A percentile compares a stretch with the other conserved stretches of the same genome.
phyloP scores from a whole-genome alignment of 441 rosid genomes.

The Eutrema salsugineum region DNA sequence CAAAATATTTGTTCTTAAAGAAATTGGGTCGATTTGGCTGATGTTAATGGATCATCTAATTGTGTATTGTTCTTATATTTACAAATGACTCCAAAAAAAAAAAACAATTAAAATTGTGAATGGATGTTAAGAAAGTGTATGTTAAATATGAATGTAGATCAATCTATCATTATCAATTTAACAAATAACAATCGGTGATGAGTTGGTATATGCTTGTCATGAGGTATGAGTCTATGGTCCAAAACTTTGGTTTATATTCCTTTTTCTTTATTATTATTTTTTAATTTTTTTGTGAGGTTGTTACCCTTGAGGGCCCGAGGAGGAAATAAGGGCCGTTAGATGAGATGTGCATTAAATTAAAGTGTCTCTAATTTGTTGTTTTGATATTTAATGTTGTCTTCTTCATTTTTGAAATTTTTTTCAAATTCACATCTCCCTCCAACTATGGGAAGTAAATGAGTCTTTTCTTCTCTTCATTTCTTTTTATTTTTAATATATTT shows the following conservation, averaged over 20 bases:
- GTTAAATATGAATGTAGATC: background rate
- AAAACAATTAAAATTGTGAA: background rate
- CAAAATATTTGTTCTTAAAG: too few species aligned
- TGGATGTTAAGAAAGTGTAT: background rate
- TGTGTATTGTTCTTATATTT: too few species aligned
- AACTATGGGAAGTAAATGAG: background rate
- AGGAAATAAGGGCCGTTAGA: background rate
- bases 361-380: constrained; percentile 3
- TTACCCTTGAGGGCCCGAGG: background rate
- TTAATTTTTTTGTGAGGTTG: background rate
- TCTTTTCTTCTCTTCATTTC: background rate
- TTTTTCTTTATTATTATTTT: background rate
- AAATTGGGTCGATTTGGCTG: too few species aligned
- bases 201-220: constrained; percentile 13
- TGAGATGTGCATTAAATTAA: background rate
- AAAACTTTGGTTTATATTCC: background rate
- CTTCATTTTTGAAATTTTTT: too few species aligned
- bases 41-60: too few species aligned
- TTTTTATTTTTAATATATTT: background rate
- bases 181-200: background rate
- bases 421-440: background rate
- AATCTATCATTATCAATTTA: background rate
- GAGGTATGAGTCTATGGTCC: constrained; percentile 4
- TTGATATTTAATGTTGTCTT: background rate
- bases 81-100: too few species aligned